phyloP scores from a whole-genome alignment of 1,284 basidiomycete species.

The Fomitopsis pinicola region DNA sequence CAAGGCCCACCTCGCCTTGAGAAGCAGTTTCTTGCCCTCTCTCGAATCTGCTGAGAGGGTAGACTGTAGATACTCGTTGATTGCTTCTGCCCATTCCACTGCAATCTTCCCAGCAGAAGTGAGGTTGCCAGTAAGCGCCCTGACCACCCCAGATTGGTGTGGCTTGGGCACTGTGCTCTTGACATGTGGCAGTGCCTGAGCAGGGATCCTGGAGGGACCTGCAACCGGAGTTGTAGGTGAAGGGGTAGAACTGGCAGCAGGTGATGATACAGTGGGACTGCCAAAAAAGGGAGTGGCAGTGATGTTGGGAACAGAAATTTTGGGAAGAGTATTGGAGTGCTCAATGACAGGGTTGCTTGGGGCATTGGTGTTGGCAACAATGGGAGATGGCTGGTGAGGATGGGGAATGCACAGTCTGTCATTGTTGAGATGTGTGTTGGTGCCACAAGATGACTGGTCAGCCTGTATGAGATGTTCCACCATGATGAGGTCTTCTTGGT shows the following conservation, averaged over 20 bases:
- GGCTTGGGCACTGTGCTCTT: background rate
- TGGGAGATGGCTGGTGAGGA: no score
- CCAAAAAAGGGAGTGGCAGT: no score
- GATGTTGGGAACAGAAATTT: no score
- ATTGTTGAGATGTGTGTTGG: no score
- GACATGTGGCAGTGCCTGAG: background rate
- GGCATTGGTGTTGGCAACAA: no score
- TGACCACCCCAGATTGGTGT: background rate
- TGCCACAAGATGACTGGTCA: background rate
- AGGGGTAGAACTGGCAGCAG: background rate
- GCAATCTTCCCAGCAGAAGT: background rate
- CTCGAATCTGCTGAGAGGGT: background rate
- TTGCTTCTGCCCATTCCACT: constrained; percentile 1
- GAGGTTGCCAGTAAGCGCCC: background rate
- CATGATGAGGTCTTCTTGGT: background rate
- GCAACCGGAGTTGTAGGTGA: background rate
- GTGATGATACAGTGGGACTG: no score
- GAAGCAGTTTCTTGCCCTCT: background rate
- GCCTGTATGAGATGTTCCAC: background rate
- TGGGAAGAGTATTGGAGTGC: no score
- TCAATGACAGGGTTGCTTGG: no score
- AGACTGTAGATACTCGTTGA: background rate
- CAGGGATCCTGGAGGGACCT: background rate
- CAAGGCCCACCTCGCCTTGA: constrained; percentile 2
- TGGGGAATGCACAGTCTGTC: no score